These are phyloP conservation scores for Ogataea pini DNA, from an alignment of 805 yeast genomes.

Conservation along the genomic window DNA sequence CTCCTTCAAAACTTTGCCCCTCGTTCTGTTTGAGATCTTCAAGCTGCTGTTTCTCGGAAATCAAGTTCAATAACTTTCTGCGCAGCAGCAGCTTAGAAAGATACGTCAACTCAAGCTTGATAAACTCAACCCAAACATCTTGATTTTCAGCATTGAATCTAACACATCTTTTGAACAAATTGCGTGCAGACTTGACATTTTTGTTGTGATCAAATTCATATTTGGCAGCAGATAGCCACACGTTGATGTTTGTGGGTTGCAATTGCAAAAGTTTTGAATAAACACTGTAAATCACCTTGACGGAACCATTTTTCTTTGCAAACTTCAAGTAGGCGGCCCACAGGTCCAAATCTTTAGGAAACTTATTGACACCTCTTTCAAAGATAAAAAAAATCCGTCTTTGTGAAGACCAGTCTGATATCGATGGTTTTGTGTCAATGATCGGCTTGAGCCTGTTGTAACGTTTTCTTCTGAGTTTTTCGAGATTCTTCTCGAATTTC, in stretches of 20 bases:
- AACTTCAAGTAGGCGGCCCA: conserved; percentile 79
- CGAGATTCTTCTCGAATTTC: conserved; percentile 78
- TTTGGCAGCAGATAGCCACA: conserved; percentile 94
- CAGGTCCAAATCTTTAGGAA: conserved; percentile 70
- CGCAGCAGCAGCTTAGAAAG: conserved; percentile 81
- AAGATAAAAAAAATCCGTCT: conserved; percentile 79
- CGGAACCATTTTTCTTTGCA: conserved; percentile 66
- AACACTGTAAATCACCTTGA: conserved; percentile 70
- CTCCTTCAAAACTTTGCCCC: conserved; percentile 32
- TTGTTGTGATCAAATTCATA: conserved; percentile 89
- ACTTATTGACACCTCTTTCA: conserved; percentile 79
- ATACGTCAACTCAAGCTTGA: conserved; percentile 84
- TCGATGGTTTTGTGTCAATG: conserved; percentile 59
- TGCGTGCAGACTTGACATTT: conserved; percentile 85
- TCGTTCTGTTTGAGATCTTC: conserved; percentile 46
- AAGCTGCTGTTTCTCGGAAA: conserved; percentile 69
- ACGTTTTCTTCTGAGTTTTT: conserved; percentile 73
- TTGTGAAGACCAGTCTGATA: conserved; percentile 86
- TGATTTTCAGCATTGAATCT: conserved; percentile 76
- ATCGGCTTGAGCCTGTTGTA: conserved; percentile 57
- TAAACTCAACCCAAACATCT: conserved; percentile 80
- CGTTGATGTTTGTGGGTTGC: conserved; percentile 87
- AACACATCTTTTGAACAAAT: conserved; percentile 78
- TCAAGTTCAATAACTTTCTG: conserved; percentile 76
- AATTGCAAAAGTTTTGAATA: conserved; percentile 76